These are phyloP conservation scores for Globisporangium cylindrosporum DNA, from an alignment of 352 stramenopile species.

Conservation along the genomic window DNA sequence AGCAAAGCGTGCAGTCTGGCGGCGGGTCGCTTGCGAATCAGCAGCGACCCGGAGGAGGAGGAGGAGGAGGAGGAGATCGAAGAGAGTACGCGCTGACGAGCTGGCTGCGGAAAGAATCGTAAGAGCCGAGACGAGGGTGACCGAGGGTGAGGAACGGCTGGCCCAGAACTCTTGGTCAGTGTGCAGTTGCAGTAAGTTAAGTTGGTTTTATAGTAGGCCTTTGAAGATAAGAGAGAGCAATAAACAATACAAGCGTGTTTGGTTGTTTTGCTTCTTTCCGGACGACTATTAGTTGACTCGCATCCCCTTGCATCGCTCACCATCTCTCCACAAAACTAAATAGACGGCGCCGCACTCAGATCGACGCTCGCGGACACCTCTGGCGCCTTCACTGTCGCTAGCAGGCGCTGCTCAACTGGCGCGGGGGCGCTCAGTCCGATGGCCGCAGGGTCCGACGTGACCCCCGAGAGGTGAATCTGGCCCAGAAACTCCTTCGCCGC, in stretches of 20 bases:
- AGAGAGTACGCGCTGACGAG: slow-evolving; percentile 61
- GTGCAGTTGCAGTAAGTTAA: neutral
- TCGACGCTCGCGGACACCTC: slow-evolving; percentile 45
- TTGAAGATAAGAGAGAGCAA: neutral
- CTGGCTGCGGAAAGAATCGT: slow-evolving; percentile 54
- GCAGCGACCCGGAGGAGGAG: slow-evolving; percentile 18
- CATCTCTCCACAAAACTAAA: slow-evolving; percentile 23
- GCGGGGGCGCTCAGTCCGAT: slow-evolving; percentile 52
- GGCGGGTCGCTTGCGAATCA: slow-evolving; percentile 19
- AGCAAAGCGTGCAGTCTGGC: slow-evolving; percentile 10
- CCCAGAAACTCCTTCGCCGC: slow-evolving; percentile 73
- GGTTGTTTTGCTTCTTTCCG: neutral
- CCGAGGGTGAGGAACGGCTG: neutral
- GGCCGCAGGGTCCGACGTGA: slow-evolving; percentile 27
- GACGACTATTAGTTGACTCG: neutral
- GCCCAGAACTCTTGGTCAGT: neutral
- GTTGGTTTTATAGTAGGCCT: neutral
- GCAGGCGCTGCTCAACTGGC: slow-evolving; percentile 62
- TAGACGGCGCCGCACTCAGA: slow-evolving; percentile 44
- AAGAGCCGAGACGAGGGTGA: neutral
- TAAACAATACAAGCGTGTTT: neutral
- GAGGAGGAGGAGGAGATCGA: slow-evolving; percentile 24
- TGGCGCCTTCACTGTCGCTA: slow-evolving; percentile 48
- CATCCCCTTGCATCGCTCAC: neutral
- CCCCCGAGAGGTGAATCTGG: slow-evolving; percentile 52